These are phyloP conservation scores for Ceratocystis ficicola DNA, from an alignment of 2,329 filamentous ascomycete genomes.

Conservation along the genomic window DNA sequence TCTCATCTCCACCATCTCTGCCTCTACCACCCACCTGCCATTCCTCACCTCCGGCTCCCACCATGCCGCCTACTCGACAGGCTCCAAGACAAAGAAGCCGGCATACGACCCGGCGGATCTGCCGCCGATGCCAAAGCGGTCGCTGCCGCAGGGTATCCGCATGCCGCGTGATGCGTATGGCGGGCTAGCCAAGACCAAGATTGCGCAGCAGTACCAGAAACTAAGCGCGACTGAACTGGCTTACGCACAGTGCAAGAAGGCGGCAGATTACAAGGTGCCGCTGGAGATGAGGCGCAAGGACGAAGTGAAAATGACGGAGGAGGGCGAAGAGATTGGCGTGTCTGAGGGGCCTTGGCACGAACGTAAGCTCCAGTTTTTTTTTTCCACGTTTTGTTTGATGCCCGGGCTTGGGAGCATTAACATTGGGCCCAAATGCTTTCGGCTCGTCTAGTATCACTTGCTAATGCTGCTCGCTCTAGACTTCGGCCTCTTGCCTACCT, in stretches of 20 bases:
- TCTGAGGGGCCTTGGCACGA: slow-evolving; percentile 71
- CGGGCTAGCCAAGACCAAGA: slow-evolving; percentile 19
- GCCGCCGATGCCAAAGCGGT: slow-evolving; percentile 21
- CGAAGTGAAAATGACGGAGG: slow-evolving; percentile 56
- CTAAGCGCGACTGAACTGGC: slow-evolving; percentile 68
- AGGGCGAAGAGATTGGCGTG: slow-evolving; percentile 71
- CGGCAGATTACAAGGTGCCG: slow-evolving; percentile 66
- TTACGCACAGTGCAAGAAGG: slow-evolving; percentile 59
- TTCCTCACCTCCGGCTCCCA: not conserved
- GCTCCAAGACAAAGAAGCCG: not conserved
- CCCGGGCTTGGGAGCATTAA: not conserved
- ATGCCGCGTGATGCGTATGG: slow-evolving; percentile 19
- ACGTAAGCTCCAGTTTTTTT: slow-evolving; percentile 41
- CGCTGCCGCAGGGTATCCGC: slow-evolving; percentile 18
- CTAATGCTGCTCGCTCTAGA: slow-evolving; percentile 36
- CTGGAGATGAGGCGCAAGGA: slow-evolving; percentile 53
- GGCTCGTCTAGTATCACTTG: not conserved
- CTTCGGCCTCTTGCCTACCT: slow-evolving; percentile 69
- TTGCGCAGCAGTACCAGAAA: slow-evolving; percentile 43
- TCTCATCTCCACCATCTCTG: not conserved
- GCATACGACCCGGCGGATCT: not conserved
- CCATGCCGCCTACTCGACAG: not conserved
- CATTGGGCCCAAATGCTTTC: not conserved
- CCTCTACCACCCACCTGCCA: not conserved
- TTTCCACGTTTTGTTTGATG: not conserved